Percentiles rank a stretch among this genome's conserved stretches.
Conservation (phyloP, 2,329 filamentous ascomycete genomes). For the Fusarium mexicanum region DNA sequence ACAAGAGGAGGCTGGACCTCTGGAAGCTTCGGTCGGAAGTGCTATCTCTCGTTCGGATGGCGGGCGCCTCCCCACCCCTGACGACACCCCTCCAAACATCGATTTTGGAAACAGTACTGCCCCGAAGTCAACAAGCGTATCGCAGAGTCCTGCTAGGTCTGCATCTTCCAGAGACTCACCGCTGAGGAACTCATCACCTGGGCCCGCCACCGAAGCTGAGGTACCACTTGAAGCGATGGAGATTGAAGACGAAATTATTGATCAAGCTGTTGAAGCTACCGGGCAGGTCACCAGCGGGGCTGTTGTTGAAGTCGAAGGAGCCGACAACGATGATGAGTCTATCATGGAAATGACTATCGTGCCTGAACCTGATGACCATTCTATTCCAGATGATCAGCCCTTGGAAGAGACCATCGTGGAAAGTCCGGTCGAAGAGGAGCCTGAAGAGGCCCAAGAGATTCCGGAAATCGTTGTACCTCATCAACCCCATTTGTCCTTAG, state of each 20-base stretch:
- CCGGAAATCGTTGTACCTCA: conserved; percentile 19
- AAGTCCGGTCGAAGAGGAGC: conserved; percentile 19
- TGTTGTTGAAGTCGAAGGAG: conserved; percentile 14
- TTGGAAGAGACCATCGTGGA: conserved; percentile 26
- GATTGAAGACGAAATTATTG: conserved; percentile 14
- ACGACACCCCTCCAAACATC: conserved; percentile 58
- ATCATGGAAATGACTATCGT: conserved; percentile 19
- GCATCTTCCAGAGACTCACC: conserved; percentile 15
- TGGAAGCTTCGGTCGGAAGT: conserved; percentile 44
- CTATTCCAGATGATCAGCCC: not conserved
- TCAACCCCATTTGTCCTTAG: conserved; percentile 14
- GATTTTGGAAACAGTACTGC: conserved; percentile 35
- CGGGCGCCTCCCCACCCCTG: conserved; percentile 62
- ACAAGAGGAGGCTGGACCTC: conserved; percentile 10
- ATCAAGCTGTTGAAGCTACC: not conserved
- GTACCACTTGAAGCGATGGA: conserved; percentile 22
- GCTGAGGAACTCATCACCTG: not conserved
- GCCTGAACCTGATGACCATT: conserved; percentile 3
- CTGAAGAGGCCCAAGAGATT: conserved; percentile 11
- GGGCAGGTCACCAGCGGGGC: not conserved
- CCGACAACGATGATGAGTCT: conserved; percentile 1
- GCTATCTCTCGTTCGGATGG: conserved; percentile 51
- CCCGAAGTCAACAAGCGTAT: conserved; percentile 31
- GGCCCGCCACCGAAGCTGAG: not conserved
- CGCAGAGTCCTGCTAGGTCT: conserved; percentile 14